These are phyloP conservation scores for Boletus edulis DNA, from an alignment of 768 basidiomycete genomes.

Conservation along the genomic window DNA sequence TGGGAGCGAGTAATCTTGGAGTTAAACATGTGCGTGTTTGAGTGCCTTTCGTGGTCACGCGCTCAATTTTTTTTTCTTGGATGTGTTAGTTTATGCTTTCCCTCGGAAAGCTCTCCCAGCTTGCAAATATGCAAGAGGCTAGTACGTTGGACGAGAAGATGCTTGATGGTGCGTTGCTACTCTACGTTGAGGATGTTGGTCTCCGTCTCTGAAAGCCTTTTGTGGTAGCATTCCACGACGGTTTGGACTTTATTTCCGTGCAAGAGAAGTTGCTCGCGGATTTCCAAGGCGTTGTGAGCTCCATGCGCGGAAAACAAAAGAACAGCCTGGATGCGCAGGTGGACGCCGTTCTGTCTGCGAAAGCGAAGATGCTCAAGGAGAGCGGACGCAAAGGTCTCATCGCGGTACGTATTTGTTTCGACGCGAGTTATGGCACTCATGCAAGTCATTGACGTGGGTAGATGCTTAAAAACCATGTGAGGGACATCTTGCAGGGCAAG, in stretches of 20 bases:
- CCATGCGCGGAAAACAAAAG: conserved; percentile 50
- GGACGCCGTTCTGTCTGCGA: conserved; percentile 55
- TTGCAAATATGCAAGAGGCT: conserved; percentile 57
- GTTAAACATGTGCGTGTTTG: conserved; percentile 68
- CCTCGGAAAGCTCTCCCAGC: conserved; percentile 81
- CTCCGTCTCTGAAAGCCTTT: conserved; percentile 5
- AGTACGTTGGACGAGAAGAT: conserved; percentile 44
- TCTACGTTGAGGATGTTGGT: background rate
- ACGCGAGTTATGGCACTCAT: background rate
- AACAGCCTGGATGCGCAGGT: conserved; percentile 69
- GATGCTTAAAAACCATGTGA: conserved; percentile 70
- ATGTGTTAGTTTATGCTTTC: conserved; percentile 77
- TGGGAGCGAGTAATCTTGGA: conserved; percentile 53
- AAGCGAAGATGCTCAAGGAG: conserved; percentile 43
- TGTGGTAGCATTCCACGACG: conserved; percentile 75
- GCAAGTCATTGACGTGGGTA: conserved; percentile 21
- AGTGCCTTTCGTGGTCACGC: background rate
- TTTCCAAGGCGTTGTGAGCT: conserved; percentile 49
- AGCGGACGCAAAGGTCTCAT: conserved; percentile 50
- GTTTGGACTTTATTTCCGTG: conserved; percentile 83
- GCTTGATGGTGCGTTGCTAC: conserved; percentile 49
- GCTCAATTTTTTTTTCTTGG: conserved; percentile 5
- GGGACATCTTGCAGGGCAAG: conserved; percentile 69
- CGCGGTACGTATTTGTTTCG: conserved; percentile 21
- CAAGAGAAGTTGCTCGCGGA: conserved; percentile 68